A percentile compares a stretch with the other conserved stretches of the same genome.
Evolutionary conservation across 2,329 filamentous ascomycete genomes (phyloP).

Genomic region (Colletotrichum incanum): DNA sequence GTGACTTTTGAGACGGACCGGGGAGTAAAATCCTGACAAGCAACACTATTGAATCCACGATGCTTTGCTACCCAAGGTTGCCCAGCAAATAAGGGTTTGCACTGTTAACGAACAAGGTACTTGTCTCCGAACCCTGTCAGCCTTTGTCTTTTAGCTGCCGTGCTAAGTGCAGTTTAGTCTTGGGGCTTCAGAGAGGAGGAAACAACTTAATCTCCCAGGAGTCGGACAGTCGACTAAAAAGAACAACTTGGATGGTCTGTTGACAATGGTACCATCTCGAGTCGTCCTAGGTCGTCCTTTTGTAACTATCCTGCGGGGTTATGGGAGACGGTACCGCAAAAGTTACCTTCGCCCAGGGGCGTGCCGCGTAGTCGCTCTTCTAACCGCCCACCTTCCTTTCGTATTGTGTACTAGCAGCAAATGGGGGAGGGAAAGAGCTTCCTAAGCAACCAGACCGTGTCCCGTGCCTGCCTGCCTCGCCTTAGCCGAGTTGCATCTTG

Average conservation of each 20-base stretch:
- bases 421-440: too few species aligned
- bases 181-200: neutral
- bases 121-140: neutral
- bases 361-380: neutral
- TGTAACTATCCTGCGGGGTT: neutral
- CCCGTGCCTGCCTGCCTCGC: neutral
- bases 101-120: slow-evolving; percentile 6
- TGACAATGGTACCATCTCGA: neutral
- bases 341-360: neutral
- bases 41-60: slow-evolving; percentile 2
- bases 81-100: neutral
- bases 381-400: neutral
- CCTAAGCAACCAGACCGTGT: neutral
- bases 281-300: neutral
- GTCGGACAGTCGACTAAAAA: neutral
- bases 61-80: neutral
- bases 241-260: too few species aligned
- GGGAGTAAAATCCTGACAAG: neutral
- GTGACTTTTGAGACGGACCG: neutral
- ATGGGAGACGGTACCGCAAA: neutral
- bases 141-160: slow-evolving; percentile 4
- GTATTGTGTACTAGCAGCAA: too few species aligned
- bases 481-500: neutral
- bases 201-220: slow-evolving; percentile 14
- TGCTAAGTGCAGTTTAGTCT: neutral